Evolutionary conservation across 2,329 filamentous ascomycete species (phyloP).

Genomic region (Aspergillus niger): DNA sequence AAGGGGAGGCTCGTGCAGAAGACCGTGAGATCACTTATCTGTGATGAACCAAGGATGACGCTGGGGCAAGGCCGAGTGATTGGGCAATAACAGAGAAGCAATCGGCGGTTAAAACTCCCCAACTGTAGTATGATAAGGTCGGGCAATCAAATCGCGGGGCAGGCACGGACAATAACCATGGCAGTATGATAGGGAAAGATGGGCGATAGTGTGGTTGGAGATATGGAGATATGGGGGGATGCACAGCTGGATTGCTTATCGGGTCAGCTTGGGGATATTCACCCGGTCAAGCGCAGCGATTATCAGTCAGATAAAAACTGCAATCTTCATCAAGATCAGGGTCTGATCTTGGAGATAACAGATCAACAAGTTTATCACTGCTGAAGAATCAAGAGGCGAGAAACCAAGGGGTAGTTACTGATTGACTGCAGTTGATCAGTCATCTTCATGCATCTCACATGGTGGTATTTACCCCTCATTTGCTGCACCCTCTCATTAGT

Average conservation of each 20-base stretch:
- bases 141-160: neutral
- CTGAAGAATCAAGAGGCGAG: neutral
- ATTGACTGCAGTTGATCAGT: neutral
- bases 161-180: neutral
- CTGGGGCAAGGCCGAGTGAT: neutral
- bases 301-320: neutral
- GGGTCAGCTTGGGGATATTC: neutral
- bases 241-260: neutral
- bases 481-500: neutral
- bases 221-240: neutral
- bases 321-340: neutral
- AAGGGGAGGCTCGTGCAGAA: neutral
- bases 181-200: neutral
- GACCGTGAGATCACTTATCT: constrained; percentile 7
- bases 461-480: constrained; percentile 1
- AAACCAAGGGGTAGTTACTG: too few relatives aligned
- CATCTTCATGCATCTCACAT: constrained; percentile 4
- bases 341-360: neutral
- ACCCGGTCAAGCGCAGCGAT: neutral
- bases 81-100: neutral
- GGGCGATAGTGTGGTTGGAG: neutral
- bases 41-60: constrained; percentile 2
- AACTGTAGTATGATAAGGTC: neutral
- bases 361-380: neutral
- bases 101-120: neutral